Base-by-base conservation (phyloP, 1,284 basidiomycete species). In the Papiliotrema flavescens region DNA sequence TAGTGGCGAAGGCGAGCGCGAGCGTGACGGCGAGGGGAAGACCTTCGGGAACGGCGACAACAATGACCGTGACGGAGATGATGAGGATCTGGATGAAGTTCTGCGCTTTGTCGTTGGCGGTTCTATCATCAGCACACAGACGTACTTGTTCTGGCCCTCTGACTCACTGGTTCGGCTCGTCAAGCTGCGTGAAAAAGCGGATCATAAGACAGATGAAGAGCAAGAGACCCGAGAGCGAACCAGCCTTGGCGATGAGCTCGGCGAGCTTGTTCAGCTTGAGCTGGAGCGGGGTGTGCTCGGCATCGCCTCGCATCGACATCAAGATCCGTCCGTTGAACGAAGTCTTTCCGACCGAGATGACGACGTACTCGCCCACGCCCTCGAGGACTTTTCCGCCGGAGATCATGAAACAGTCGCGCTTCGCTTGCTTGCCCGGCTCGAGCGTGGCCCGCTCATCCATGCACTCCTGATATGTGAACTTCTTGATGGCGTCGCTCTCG, bases 1-100 rank as follows among this genome's bases (percentile, higher is more conserved):
- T 94, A 45, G 95, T 98, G 0, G 95, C 95, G 70, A 98, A 98
- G 0, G 95, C 91, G 23, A 98, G 81, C 0, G 96, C 95, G 42
- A 99, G 84, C 0, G 94, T 98, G 54, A 98, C 93, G 46, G 96
- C 96, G 48, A 98, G 82, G 14, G 95, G 95, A 11, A 98, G 81
- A 75, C 94, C 90, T 85, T 98, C 94, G 36, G 95, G 96, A 37
- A 98, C 93, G 44, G 95, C 95, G 61, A 97, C 92, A 63, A 98
- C 96, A 45, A 98, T 83, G 54, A 98, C 79, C 17, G 95, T 98
- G 56, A 98, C 93, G 3, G 94, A 81, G 54, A 97, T 96, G 69
- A 97, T 94, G 48, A 98, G 82, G 57, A 96, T 94, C 62, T 96
- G 84, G 51, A 95, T 89, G 66, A 98, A 98, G 1, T 85, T 83